These are phyloP conservation scores for Globisporangium barbulae DNA, from an alignment of 352 stramenopile species.

Conservation along the genomic window DNA sequence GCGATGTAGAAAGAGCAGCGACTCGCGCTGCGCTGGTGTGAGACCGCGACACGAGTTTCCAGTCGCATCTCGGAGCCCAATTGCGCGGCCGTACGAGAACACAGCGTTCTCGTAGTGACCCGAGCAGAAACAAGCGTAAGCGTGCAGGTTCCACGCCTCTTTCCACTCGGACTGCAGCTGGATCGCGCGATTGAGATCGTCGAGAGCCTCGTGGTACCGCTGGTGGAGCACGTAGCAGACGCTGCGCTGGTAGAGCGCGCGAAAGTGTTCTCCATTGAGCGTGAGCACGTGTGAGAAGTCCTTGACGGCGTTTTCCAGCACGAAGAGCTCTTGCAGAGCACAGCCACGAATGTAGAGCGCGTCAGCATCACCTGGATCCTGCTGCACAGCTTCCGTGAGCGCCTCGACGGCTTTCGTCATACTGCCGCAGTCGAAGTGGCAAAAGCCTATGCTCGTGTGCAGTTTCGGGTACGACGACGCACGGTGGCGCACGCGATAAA, in stretches of 20 bases:
- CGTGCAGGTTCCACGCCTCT: slow-evolving; percentile 39
- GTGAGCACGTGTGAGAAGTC: slow-evolving; percentile 36
- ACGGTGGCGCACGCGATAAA: slow-evolving; percentile 47
- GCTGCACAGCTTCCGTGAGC: slow-evolving; percentile 38
- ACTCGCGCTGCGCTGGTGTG: slow-evolving; percentile 18
- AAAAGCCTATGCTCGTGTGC: slow-evolving; percentile 52
- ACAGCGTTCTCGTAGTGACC: slow-evolving; percentile 29
- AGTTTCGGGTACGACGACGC: slow-evolving; percentile 39
- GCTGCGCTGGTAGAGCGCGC: slow-evolving; percentile 34
- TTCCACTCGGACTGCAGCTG: slow-evolving; percentile 32
- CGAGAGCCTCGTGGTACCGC: slow-evolving; percentile 27
- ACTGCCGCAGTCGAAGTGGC: slow-evolving; percentile 40
- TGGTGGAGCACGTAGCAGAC: slow-evolving; percentile 38
- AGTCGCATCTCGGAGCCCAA: slow-evolving; percentile 21
- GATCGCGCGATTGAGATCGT: slow-evolving; percentile 28
- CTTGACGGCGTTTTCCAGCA: slow-evolving; percentile 32
- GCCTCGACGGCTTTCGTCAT: slow-evolving; percentile 38
- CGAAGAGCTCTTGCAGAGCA: slow-evolving; percentile 46
- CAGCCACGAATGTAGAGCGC: slow-evolving; percentile 49
- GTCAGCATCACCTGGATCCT: slow-evolving; percentile 22
- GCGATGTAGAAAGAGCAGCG: slow-evolving; percentile 37
- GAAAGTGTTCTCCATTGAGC: slow-evolving; percentile 19
- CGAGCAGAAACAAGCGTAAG: slow-evolving; percentile 39
- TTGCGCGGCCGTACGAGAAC: slow-evolving; percentile 33
- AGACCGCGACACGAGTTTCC: neutral